A percentile compares a stretch with the other conserved stretches of the same genome.
Evolutionary conservation across 192 early-diverging fungal genomes (phyloP).

Genomic region (Umbelopsis vinacea): DNA sequence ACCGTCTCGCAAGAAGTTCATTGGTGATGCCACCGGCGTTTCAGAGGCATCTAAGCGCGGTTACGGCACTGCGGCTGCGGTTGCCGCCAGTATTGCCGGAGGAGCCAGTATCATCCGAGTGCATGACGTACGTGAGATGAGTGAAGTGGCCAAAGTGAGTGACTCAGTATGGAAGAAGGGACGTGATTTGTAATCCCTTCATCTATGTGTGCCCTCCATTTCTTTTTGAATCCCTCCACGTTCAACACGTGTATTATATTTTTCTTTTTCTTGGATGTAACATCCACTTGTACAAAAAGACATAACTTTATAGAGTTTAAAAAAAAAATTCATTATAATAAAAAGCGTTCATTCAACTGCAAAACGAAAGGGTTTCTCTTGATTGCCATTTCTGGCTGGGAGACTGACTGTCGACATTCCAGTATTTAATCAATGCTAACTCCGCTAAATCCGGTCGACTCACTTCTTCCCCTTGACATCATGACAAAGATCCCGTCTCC

Average conservation of each 20-base stretch:
- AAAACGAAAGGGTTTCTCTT: not conserved
- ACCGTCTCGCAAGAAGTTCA: slow-evolving; percentile 90
- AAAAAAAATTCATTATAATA: not conserved
- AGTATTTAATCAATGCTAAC: not conserved
- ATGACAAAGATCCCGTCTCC: slow-evolving; percentile 48
- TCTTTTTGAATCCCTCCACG: slow-evolving; percentile 1
- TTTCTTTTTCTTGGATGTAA: not conserved
- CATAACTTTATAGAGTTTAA: not conserved
- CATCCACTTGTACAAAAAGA: slow-evolving; percentile 20
- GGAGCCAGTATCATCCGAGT: slow-evolving; percentile 87
- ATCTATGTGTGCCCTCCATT: not conserved
- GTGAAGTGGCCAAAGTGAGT: slow-evolving; percentile 82
- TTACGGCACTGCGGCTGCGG: slow-evolving; percentile 91
- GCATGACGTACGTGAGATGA: slow-evolving; percentile 95
- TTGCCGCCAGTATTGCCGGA: slow-evolving; percentile 78
- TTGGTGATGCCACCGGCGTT: slow-evolving; percentile 74
- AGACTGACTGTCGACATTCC: not conserved
- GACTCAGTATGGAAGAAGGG: slow-evolving; percentile 63
- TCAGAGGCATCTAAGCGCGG: slow-evolving; percentile 70
- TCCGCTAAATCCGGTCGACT: not conserved
- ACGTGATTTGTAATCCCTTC: slow-evolving; percentile 4
- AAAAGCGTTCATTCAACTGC: slow-evolving; percentile 19
- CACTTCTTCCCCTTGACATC: slow-evolving; percentile 5
- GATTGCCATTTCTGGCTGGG: not conserved
- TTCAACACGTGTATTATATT: slow-evolving; percentile 26